Evolutionary conservation across 2,329 filamentous ascomycete species (phyloP).

Genomic region (Pyrenophora teres): DNA sequence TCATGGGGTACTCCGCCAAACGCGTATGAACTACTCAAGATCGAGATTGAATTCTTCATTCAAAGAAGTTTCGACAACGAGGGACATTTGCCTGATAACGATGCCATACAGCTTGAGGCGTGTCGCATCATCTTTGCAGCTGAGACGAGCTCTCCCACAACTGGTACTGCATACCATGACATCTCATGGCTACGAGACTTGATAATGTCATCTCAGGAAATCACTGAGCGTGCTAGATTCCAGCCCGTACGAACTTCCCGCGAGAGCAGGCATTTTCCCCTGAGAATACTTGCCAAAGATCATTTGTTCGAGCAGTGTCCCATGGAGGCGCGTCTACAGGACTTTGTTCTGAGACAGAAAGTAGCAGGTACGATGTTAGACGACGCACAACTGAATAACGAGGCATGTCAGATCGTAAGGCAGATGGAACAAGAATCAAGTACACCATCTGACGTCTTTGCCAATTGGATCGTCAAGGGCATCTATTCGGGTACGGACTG

Average conservation of each 20-base stretch:
- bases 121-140: conserved; percentile 36
- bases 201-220: conserved; percentile 28
- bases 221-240: conserved; percentile 25
- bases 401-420: conserved; percentile 29
- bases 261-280: conserved; percentile 20
- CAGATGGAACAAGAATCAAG: conserved; percentile 27
- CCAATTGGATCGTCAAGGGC: conserved; percentile 30
- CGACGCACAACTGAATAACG: conserved; percentile 22
- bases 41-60: conserved; percentile 30
- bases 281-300: conserved; percentile 22
- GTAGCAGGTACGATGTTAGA: conserved; percentile 1
- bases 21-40: conserved; percentile 31
- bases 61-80: conserved; percentile 29
- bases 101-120: conserved; percentile 32
- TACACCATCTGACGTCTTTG: conserved; percentile 29
- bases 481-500: conserved; percentile 21
- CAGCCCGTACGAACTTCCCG: conserved; percentile 23
- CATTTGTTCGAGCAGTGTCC: conserved; percentile 32
- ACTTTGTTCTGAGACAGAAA: conserved; percentile 18
- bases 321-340: conserved; percentile 25
- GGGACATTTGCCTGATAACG: conserved; percentile 25
- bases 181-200: conserved; percentile 33
- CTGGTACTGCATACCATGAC: conserved; percentile 1
- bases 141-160: conserved; percentile 12
- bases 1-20: conserved; percentile 31